A percentile compares a stretch with the other conserved stretches of the same genome.
phyloP scores from a whole-genome alignment of 306 rosid species.

The Trifolium pratense region DNA sequence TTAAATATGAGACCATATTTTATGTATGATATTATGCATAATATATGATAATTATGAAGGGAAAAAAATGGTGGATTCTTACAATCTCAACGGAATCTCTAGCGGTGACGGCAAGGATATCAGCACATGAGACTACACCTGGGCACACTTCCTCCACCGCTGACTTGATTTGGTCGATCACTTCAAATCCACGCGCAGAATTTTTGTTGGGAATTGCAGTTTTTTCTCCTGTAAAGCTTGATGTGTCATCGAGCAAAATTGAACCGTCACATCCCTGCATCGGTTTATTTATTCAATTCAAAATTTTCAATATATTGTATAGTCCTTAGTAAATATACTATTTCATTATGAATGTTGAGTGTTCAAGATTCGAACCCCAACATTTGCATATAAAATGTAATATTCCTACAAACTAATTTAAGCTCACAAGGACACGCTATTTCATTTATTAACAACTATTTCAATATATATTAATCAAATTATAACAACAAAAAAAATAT shows the following conservation, averaged over 20 bases:
- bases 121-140: constrained; percentile 82
- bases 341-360: too few species aligned
- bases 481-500: too few species aligned
- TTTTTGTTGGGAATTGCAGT: constrained; percentile 67
- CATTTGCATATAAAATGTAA: too few species aligned
- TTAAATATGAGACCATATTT: too few species aligned
- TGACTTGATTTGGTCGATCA: constrained; percentile 72
- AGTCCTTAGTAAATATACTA: too few species aligned
- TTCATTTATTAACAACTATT: too few species aligned
- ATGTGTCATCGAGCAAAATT: constrained; percentile 75
- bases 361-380: too few species aligned
- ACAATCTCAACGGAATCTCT: constrained; percentile 75
- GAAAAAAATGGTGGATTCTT: constrained; percentile 4
- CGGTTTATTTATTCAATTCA: background rate
- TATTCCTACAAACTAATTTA: too few species aligned
- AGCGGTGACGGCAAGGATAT: constrained; percentile 69
- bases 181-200: constrained; percentile 81
- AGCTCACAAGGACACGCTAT: too few species aligned
- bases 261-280: constrained; percentile 93
- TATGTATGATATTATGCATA: too few species aligned
- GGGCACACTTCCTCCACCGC: constrained; percentile 78
- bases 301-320: background rate
- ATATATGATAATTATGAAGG: background rate
- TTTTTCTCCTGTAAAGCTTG: constrained; percentile 79
- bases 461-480: too few species aligned